A percentile compares a stretch with the other conserved stretches of the same genome.
These are phyloP conservation scores for Eleusine indica DNA, from an alignment of 176 grass and related monocot species.

Conservation along the genomic window DNA sequence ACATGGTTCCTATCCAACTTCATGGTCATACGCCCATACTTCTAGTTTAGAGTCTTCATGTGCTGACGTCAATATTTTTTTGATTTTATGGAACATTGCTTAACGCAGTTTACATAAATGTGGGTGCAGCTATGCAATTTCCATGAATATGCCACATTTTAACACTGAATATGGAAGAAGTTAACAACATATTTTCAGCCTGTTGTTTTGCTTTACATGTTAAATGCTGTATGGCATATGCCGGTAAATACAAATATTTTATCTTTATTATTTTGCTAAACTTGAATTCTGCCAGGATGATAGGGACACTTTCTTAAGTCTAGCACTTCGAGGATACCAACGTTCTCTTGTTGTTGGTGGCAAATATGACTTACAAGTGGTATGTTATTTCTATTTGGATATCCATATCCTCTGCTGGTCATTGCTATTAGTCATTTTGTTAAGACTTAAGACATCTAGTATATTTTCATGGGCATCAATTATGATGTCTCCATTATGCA, in stretches of 20 bases:
- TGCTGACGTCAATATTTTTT: background rate
- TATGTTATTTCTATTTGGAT: slow-evolving; percentile 44
- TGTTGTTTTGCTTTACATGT: slow-evolving; percentile 10
- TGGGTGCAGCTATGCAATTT: background rate
- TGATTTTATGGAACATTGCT: background rate
- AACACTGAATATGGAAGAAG: background rate
- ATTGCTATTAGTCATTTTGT: background rate
- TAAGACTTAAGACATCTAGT: slow-evolving; percentile 10
- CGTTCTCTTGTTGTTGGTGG: slow-evolving; percentile 77
- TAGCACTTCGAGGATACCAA: slow-evolving; percentile 81
- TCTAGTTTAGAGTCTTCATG: background rate
- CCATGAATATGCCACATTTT: slow-evolving; percentile 7
- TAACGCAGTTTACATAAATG: background rate
- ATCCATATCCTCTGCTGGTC: background rate
- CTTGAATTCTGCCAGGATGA: slow-evolving; percentile 64
- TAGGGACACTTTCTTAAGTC: slow-evolving; percentile 73
- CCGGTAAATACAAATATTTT: slow-evolving; percentile 6
- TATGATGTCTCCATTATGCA: background rate
- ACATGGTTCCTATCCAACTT: background rate
- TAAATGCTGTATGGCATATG: slow-evolving; percentile 8
- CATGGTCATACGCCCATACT: background rate
- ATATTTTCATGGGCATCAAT: slow-evolving; percentile 26
- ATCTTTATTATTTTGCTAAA: slow-evolving; percentile 32
- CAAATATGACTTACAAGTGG: slow-evolving; percentile 95
- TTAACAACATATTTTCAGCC: background rate